phyloP scores from a whole-genome alignment of 495 filamentous ascomycete genomes.

The Aspergillus incahuasiensis region DNA sequence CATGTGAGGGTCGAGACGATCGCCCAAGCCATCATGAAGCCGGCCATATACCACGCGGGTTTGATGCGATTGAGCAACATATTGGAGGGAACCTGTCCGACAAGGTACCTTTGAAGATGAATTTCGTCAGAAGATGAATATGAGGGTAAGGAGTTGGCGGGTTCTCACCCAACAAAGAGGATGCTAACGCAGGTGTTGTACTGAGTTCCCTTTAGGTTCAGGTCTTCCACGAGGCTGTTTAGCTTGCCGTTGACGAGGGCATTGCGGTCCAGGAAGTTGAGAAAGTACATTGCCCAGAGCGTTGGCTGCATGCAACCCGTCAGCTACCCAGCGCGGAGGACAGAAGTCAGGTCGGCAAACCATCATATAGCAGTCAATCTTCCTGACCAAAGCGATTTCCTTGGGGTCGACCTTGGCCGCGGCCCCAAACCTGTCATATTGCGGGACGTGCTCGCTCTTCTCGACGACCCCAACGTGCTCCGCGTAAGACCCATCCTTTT shows the following conservation, averaged over 20 bases:
- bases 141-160: neutral
- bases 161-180: conserved; percentile 48
- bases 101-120: conserved; percentile 30
- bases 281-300: conserved; percentile 44
- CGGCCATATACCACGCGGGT: conserved; percentile 27
- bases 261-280: conserved; percentile 49
- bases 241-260: conserved; percentile 29
- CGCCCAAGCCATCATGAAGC: conserved; percentile 48
- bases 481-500: conserved; percentile 1
- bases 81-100: conserved; percentile 54
- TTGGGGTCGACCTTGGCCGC: conserved; percentile 11
- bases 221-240: conserved; percentile 37
- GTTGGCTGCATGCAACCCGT: conserved; percentile 21
- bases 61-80: conserved; percentile 47
- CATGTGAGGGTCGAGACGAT: conserved; percentile 35
- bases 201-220: conserved; percentile 39
- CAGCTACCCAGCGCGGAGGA: neutral
- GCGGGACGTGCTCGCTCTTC: neutral
- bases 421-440: conserved; percentile 13
- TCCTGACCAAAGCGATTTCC: conserved; percentile 33
- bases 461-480: neutral
- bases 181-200: conserved; percentile 54
- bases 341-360: neutral
- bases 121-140: neutral
- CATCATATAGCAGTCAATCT: conserved; percentile 46